Evolutionary conservation across 805 yeast genomes (phyloP), one percentile per base, ranked within the genome.

Genomic region (Wickerhamomyces strasburgensis): DNA sequence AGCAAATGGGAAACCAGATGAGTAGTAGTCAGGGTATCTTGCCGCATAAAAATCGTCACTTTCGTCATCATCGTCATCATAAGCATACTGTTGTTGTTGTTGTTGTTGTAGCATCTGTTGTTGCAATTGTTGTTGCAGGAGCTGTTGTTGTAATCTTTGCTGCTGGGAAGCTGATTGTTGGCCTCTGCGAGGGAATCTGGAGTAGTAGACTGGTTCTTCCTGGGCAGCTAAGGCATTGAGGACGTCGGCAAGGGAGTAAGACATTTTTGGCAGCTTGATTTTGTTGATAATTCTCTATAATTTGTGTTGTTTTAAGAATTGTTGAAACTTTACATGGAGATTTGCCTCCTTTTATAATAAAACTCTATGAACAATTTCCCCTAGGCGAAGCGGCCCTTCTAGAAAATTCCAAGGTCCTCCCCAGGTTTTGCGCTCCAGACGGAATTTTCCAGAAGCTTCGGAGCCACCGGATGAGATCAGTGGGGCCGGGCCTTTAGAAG

Each of bases 181-280:
- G 19, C 28, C 34, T 31, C 42, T 37, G 19, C 31, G 35, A 15
- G 37, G 46, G 40, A 38, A 36, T 14, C 37, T 34, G 37, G 39
- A 31, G 40, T 16, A 25, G 17, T 39, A 40, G 18, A 37, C 45
- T 14, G 37, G 38, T 19, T 25, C 29, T 17, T 27, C 35, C 17
- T 38, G 39, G 24, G 39, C 37, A 13, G 46, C 44, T n/a, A 48
- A 34, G 10, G 54, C 52, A 15, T 44, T 38, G 31, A 50, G 27
- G 39, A 50, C 31, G 29, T 48, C 52, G n/a, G 50, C 52, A 19
- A 50, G 41, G 14, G 51, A 29, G 25, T 21, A 21, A 21, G 25
- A 21, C 25, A 21, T 21, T n/a, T n/a, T n/a, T n/a, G n/a, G n/a
- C n/a, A n/a, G n/a, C n/a, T n/a, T n/a, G n/a, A n/a, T n/a, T n/a